These are phyloP conservation scores for Urochloa ruziziensis DNA, from an alignment of 176 grass and related monocot species.

Conservation along the genomic window DNA sequence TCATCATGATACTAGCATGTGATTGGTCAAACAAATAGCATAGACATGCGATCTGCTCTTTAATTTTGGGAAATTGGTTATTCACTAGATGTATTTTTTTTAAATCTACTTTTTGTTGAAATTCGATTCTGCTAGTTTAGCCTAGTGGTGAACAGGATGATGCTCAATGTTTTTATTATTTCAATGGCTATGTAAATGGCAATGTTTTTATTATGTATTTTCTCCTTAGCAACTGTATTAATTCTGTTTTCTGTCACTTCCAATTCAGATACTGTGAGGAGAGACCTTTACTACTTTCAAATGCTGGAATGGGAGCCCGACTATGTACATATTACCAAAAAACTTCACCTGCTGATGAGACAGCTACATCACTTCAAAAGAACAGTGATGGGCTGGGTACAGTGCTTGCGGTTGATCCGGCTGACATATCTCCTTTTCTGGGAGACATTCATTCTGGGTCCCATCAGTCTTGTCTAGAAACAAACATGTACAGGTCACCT, in stretches of 20 bases:
- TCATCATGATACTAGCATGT: background rate
- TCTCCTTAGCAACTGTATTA: conserved; percentile 3
- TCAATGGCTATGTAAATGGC: background rate
- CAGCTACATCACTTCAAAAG: conserved; percentile 60
- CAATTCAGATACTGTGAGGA: conserved; percentile 85
- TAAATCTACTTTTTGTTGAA: background rate
- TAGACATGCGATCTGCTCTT: background rate
- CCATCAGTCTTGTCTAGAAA: conserved; percentile 75
- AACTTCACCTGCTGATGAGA: conserved; percentile 57
- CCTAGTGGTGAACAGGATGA: background rate
- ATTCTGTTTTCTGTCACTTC: conserved; percentile 1
- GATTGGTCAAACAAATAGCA: background rate
- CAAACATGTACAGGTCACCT: conserved; percentile 89
- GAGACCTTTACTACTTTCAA: conserved; percentile 78
- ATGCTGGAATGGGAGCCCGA: conserved; percentile 88
- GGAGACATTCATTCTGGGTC: conserved; percentile 66
- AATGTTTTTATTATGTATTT: background rate
- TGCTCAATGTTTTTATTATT: no score
- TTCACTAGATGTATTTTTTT: background rate
- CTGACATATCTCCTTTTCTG: conserved; percentile 88
- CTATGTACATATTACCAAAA: conserved; percentile 96
- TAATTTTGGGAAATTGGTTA: background rate
- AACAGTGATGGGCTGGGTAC: conserved; percentile 61
- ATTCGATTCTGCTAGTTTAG: background rate
- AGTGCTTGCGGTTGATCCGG: conserved; percentile 67